phyloP scores from a whole-genome alignment of 139 green algal species.

The Picochlorum sp. region DNA sequence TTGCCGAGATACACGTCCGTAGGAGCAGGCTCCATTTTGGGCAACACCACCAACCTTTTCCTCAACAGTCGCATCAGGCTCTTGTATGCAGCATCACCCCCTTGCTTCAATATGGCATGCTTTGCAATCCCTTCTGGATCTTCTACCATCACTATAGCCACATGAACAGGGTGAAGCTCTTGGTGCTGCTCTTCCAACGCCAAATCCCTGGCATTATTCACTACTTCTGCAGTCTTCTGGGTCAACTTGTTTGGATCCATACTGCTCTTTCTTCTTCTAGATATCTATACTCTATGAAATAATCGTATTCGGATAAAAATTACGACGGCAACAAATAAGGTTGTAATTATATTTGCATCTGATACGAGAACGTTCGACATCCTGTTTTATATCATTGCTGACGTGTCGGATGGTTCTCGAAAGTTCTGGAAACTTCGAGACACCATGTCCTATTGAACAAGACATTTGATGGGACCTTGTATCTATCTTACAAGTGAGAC shows the following conservation, averaged over 20 bases:
- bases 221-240: slow-evolving; percentile 31
- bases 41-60: slow-evolving; percentile 45
- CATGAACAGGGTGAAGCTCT: slow-evolving; percentile 51
- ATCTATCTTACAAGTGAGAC: no score
- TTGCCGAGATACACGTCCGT: slow-evolving; percentile 31
- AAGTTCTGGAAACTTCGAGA: not conserved
- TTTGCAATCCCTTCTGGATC: slow-evolving; percentile 46
- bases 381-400: not conserved
- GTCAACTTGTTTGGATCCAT: slow-evolving; percentile 59
- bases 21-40: slow-evolving; percentile 46
- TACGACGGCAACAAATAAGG: not conserved
- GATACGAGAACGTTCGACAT: not conserved
- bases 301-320: not conserved
- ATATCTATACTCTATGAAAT: not conserved
- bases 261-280: not conserved
- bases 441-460: not conserved
- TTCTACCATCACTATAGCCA: slow-evolving; percentile 63
- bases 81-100: slow-evolving; percentile 36
- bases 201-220: slow-evolving; percentile 39
- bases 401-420: not conserved
- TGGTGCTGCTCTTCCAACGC: slow-evolving; percentile 49
- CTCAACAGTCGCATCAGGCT: slow-evolving; percentile 41
- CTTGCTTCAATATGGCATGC: slow-evolving; percentile 13
- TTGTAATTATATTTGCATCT: not conserved
- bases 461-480: not conserved